These are phyloP conservation scores for Acorus calamus DNA, from an alignment of 106 monocot species.

Conservation along the genomic window DNA sequence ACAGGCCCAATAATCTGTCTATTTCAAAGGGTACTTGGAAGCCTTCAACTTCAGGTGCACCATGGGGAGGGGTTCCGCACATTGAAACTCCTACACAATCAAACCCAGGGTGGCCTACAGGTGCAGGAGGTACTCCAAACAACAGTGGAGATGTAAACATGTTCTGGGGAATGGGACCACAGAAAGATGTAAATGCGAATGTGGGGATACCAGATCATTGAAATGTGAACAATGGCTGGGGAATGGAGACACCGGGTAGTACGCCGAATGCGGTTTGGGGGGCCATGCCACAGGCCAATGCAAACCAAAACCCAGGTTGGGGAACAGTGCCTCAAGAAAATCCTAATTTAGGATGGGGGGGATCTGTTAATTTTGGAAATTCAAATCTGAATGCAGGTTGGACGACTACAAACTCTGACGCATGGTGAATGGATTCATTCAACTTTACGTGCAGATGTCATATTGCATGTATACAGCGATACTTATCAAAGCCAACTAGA, in stretches of 20 bases:
- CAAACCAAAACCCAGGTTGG: constrained; percentile 21
- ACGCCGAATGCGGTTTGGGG: constrained; percentile 20
- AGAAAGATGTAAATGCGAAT: constrained; percentile 13
- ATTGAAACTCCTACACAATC: constrained; percentile 4
- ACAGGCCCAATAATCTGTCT: neutral
- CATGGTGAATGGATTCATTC: no score
- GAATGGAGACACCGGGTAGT: constrained; percentile 10
- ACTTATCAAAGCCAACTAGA: no score
- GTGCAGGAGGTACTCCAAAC: neutral
- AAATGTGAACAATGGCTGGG: constrained; percentile 9
- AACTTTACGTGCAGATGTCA: no score
- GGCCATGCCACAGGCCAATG: constrained; percentile 25
- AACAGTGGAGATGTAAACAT: neutral
- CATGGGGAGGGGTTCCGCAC: constrained; percentile 1
- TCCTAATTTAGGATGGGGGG: no score
- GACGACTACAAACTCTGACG: no score
- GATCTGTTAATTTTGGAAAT: neutral
- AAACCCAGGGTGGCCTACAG: constrained; percentile 1
- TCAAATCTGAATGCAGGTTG: constrained; percentile 5
- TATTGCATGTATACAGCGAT: no score
- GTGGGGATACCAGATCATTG: constrained; percentile 7
- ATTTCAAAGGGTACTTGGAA: constrained; percentile 6
- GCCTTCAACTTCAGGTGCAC: constrained; percentile 5
- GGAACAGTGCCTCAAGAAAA: constrained; percentile 4
- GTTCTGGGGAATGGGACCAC: constrained; percentile 10